Evolutionary conservation across 2,329 filamentous ascomycete genomes (phyloP).

Genomic region (Xylaria sp.): DNA sequence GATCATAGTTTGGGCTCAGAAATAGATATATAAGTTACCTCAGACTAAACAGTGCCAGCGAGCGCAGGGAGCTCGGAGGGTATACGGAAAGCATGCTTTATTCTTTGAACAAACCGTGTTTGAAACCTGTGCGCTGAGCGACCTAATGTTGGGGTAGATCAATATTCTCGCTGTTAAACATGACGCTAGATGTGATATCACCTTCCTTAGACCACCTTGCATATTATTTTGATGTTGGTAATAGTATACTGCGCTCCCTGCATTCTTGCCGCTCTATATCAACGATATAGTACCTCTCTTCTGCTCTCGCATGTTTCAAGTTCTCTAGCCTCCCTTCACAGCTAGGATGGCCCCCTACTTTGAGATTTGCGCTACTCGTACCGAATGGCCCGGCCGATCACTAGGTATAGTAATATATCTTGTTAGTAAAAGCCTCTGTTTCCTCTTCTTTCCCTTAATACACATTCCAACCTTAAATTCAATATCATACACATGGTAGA

Average conservation of each 20-base stretch:
- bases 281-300: background rate
- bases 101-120: background rate
- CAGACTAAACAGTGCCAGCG: background rate
- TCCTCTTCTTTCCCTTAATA: background rate
- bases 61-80: background rate
- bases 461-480: background rate
- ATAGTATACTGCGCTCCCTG: background rate
- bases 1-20: background rate
- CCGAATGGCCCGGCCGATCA: no score
- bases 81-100: background rate
- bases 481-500: background rate
- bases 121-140: background rate
- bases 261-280: background rate
- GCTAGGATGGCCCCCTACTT: slow-evolving; percentile 3
- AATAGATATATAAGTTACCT: background rate
- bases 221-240: no score
- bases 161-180: background rate
- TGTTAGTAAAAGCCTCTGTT: background rate
- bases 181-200: background rate
- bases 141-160: background rate
- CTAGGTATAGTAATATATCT: background rate
- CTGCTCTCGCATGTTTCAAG: background rate
- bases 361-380: background rate
- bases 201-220: background rate
- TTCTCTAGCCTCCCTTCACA: background rate